Evolutionary conservation across 495 filamentous ascomycete genomes (phyloP), one percentile per base, ranked within the genome.

Genomic region (Chaetomium fimeti): DNA sequence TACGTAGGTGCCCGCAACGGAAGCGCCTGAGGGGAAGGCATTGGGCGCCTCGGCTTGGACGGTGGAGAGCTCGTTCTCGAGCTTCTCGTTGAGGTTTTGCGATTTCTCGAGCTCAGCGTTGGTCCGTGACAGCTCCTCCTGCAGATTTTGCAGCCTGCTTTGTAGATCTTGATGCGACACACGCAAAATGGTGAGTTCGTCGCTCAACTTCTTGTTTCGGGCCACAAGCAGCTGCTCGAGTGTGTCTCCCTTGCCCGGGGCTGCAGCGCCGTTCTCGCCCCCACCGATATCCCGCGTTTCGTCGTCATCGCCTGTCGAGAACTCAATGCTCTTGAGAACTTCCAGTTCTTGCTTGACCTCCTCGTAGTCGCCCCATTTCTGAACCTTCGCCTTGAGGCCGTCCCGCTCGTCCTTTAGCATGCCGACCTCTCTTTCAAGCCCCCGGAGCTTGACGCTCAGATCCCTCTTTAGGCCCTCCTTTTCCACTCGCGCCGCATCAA

Each of bases 301-400:
- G 25, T 94, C 91, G 65, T 96, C 91, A 66, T 96, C 92, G 11
- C 90, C 91, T 0, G 91, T 90, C 0, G 93, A 87, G 70, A 98
- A 97, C 72, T 98, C 94, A 65, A 98, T 96, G 67, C 93, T 94
- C 87, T 96, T 96, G 68, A 98, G 84, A 53, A 98, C 92, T 68
- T 98, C 94, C 27, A 98, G 82, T 75, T 98, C 95, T 61, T 92
- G 88, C 72, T 94, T 96, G 52, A 98, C 88, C 64, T 97, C 92
- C 42, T 96, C 91, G 70, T 99, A 99, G 73, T 99, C 95, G 67
- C 88, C 84, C 85, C 91, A 93, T 70, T 90, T 93, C 57, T 91
- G 87, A 22, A 97, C 83, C 74, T 92, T 95, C 28, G 82, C 80
- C 69, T 88, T 89, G 48, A 98, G 79, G 48, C 79, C 77, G 55